These are phyloP conservation scores for Phytophthora hibernalis DNA, from an alignment of 352 stramenopile species.

Conservation along the genomic window DNA sequence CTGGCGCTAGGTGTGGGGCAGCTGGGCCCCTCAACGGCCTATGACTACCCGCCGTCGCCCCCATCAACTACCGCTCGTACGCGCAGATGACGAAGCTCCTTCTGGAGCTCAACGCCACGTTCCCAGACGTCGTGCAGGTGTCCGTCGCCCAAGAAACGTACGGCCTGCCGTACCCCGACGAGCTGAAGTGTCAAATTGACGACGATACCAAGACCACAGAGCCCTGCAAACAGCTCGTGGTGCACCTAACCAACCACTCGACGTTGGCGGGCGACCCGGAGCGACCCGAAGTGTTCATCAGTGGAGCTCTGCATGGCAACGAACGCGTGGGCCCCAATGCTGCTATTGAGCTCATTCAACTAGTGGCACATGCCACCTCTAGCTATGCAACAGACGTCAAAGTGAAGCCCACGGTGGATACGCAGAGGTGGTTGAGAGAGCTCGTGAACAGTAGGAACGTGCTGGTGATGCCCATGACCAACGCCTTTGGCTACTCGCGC, in stretches of 20 bases:
- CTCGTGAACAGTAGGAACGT: constrained; percentile 91
- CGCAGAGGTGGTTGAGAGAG: constrained; percentile 68
- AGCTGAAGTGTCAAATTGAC: constrained; percentile 69
- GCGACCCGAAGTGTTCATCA: constrained; percentile 96
- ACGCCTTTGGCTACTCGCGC: constrained; percentile 93
- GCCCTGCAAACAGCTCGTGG: constrained; percentile 85
- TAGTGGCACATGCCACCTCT: constrained; percentile 78
- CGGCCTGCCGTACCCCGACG: constrained; percentile 68
- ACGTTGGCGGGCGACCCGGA: constrained; percentile 66
- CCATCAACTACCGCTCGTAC: constrained; percentile 72
- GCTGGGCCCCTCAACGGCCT: neutral
- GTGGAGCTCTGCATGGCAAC: constrained; percentile 96
- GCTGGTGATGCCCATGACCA: constrained; percentile 92
- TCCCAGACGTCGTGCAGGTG: constrained; percentile 81
- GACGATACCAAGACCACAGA: constrained; percentile 39
- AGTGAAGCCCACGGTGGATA: constrained; percentile 46
- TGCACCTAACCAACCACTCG: constrained; percentile 91
- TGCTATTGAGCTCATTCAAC: constrained; percentile 90
- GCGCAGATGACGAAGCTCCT: constrained; percentile 70
- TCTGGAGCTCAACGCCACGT: constrained; percentile 72
- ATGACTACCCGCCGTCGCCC: constrained; percentile 12
- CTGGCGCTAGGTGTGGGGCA: constrained; percentile 19
- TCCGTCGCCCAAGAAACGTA: constrained; percentile 88
- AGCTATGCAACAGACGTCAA: constrained; percentile 39
- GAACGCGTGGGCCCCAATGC: constrained; percentile 94